phyloP scores from a whole-genome alignment of 352 stramenopile genomes.

The Aphanomyces cochlioides region DNA sequence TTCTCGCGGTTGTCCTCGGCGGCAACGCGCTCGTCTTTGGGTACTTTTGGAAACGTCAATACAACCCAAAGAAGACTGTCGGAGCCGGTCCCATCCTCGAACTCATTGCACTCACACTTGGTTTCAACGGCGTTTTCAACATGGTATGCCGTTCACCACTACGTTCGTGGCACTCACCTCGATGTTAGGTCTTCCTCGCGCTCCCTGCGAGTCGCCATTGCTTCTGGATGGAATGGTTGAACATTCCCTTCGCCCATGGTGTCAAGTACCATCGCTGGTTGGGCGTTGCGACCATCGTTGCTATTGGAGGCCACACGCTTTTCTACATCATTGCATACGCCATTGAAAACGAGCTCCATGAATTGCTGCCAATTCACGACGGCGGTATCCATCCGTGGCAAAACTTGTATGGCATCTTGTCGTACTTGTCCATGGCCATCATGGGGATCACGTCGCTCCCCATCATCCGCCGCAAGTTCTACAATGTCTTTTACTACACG shows the following conservation, averaged over 20 bases:
- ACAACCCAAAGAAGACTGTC: slow-evolving; percentile 35
- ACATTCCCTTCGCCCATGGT: slow-evolving; percentile 52
- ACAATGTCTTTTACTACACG: slow-evolving; percentile 46
- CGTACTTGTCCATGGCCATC: slow-evolving; percentile 40
- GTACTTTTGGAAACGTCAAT: slow-evolving; percentile 40
- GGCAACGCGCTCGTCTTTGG: slow-evolving; percentile 57
- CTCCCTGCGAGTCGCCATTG: slow-evolving; percentile 54
- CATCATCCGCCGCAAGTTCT: slow-evolving; percentile 40
- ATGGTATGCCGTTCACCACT: slow-evolving; percentile 37
- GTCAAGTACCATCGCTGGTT: slow-evolving; percentile 59
- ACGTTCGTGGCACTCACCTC: background rate
- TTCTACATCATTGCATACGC: no score
- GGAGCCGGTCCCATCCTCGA: slow-evolving; percentile 35
- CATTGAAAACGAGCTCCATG: no score
- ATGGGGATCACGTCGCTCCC: slow-evolving; percentile 41
- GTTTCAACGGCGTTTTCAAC: slow-evolving; percentile 66
- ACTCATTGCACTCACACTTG: slow-evolving; percentile 12
- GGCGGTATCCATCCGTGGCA: slow-evolving; percentile 38
- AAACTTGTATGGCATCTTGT: slow-evolving; percentile 45
- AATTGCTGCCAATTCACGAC: slow-evolving; percentile 33
- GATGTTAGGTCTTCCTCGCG: slow-evolving; percentile 49
- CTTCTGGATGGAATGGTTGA: slow-evolving; percentile 67
- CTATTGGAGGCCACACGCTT: no score
- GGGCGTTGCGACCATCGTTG: slow-evolving; percentile 49
- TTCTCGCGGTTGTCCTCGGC: slow-evolving; percentile 41